These are phyloP conservation scores for Arabidopsis lyrata DNA, from an alignment of 441 rosid species.

Conservation along the genomic window DNA sequence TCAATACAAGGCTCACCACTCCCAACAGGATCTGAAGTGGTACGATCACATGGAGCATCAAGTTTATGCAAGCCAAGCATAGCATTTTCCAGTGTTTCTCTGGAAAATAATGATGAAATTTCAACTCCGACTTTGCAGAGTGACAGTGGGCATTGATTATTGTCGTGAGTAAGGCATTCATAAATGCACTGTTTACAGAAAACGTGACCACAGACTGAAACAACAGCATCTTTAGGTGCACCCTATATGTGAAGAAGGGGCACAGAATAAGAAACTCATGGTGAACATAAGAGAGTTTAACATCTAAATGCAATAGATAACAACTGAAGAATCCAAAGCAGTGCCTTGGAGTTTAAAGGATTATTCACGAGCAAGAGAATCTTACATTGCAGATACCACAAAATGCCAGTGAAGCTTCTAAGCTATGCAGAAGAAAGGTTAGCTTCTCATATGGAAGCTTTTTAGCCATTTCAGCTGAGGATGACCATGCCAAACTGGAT, in stretches of 20 bases:
- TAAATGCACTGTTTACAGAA: constrained; percentile 86
- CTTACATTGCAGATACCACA: constrained; percentile 90
- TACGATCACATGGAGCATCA: constrained; percentile 39
- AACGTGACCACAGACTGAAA: constrained; percentile 79
- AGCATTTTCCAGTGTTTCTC: constrained; percentile 54
- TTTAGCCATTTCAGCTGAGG: constrained; percentile 66
- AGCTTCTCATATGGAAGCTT: constrained; percentile 40
- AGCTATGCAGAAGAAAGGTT: constrained; percentile 45
- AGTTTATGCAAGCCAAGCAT: constrained; percentile 42
- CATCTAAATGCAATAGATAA: background rate
- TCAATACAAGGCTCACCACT: constrained; percentile 39
- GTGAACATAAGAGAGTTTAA: constrained; percentile 1
- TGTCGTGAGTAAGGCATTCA: constrained; percentile 73
- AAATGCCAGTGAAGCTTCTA: constrained; percentile 74
- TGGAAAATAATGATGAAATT: constrained; percentile 62
- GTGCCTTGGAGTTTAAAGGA: background rate
- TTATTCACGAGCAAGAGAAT: background rate
- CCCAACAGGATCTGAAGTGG: constrained; percentile 50
- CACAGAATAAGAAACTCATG: constrained; percentile 11
- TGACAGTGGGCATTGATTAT: constrained; percentile 65
- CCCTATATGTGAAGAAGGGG: constrained; percentile 52
- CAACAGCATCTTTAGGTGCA: constrained; percentile 90
- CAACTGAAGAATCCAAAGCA: constrained; percentile 11
- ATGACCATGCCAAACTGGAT: constrained; percentile 55
- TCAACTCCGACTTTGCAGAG: constrained; percentile 63